Evolutionary conservation across 805 yeast genomes (phyloP).

Genomic region (Sugiyamaella smithiae): DNA sequence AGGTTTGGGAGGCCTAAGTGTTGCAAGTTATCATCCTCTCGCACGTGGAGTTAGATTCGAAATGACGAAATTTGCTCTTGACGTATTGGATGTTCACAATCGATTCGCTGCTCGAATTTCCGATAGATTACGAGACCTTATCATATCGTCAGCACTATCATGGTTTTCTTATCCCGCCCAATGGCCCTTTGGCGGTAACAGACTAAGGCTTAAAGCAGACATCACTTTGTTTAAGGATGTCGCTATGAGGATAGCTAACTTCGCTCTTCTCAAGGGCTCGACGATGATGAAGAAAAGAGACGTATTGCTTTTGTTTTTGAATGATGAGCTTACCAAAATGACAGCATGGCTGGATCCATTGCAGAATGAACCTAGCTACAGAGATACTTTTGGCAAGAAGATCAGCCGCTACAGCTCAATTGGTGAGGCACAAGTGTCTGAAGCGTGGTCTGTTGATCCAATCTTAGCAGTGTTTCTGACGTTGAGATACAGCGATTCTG

Average conservation of each 20-base stretch:
- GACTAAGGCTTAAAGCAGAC: slow-evolving; percentile 68
- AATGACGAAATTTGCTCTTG: slow-evolving; percentile 63
- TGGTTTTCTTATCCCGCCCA: slow-evolving; percentile 69
- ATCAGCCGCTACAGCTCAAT: slow-evolving; percentile 7
- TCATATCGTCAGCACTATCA: slow-evolving; percentile 64
- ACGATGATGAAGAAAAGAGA: slow-evolving; percentile 48
- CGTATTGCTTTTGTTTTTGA: slow-evolving; percentile 60
- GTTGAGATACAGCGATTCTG: slow-evolving; percentile 48
- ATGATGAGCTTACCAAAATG: slow-evolving; percentile 69
- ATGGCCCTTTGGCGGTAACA: slow-evolving; percentile 85
- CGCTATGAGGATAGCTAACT: slow-evolving; percentile 35
- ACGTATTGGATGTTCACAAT: slow-evolving; percentile 56
- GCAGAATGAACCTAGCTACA: slow-evolving; percentile 33
- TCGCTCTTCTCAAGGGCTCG: slow-evolving; percentile 13
- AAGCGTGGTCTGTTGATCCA: slow-evolving; percentile 68
- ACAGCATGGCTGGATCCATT: slow-evolving; percentile 76
- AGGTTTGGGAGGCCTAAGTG: slow-evolving; percentile 49
- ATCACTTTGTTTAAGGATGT: slow-evolving; percentile 55
- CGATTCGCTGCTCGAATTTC: slow-evolving; percentile 48
- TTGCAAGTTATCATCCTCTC: slow-evolving; percentile 80
- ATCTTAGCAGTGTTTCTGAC: slow-evolving; percentile 68
- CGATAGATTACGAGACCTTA: slow-evolving; percentile 44
- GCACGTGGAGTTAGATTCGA: slow-evolving; percentile 75
- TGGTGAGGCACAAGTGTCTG: slow-evolving; percentile 40
- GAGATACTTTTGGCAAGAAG: slow-evolving; percentile 18